Base-by-base conservation (phyloP, 768 basidiomycete species). In the Mycena metata region DNA sequence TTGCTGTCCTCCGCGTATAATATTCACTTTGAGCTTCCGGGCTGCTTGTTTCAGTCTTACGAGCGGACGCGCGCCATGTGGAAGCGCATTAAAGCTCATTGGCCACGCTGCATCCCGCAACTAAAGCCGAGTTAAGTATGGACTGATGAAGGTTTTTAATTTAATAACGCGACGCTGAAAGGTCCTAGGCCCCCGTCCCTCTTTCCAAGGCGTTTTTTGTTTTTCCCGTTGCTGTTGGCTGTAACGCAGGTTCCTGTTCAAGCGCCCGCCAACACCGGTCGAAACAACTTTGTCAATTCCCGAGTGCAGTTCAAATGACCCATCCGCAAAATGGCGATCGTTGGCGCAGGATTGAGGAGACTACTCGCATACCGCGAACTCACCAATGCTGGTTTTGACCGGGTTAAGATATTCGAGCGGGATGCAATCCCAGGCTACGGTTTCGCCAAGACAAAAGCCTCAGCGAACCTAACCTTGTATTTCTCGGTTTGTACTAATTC, bases 301-400 rank as follows among this genome's bases (percentile, higher is more conserved):
- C 54, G 60, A 43, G 54, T 47, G n/a, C 39, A 78, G 55, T 80
- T 82, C 73, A 76, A n/a, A 68, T 78, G 79, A 75, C 80, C 81
- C 8, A 79, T 84, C 36, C 74, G 74, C 10, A 78, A 73, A 47
- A 80, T 83, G 19, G 82, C 81, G 15, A 78, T 84, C 65, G 80
- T 84, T 23, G 82, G 82, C 5, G 80, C 81, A 15, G 82, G 83
- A 46, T 79, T 79, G 19, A 79, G 82, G 82, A 80, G 81, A 17
- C 68, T 83, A 11, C 74, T 81, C 3, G 72, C 78, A 12, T 81
- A 82, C 64, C 79, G 81, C 1, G 80, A 82, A 64, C 70, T 83
- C 30, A 59, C 70, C 8, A 69, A 77, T 35, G 77, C 77, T 1
- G 82, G 82, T 3, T 80, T 78, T 58, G 77, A 81, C 30, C 55